Percentiles rank a stretch among this genome's conserved stretches.
Evolutionary conservation across 108 stramenopile species (phyloP).

Genomic region (Cyclotella kingstonii): DNA sequence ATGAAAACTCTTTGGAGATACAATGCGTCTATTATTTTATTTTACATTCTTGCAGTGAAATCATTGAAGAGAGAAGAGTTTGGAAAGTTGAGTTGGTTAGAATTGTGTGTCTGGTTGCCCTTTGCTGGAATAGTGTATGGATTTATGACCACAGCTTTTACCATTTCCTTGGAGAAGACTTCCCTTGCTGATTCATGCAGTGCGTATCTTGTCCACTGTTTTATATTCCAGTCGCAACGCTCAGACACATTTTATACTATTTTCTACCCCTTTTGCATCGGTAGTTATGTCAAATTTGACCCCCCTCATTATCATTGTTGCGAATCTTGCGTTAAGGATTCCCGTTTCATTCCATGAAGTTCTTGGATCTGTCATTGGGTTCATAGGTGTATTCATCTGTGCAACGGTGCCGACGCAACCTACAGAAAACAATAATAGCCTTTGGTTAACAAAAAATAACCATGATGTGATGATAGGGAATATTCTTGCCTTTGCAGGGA

Average conservation of each 20-base stretch:
- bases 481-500: conserved; percentile 47
- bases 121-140: conserved; percentile 44
- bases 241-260: too few relatives aligned
- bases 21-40: conserved; percentile 39
- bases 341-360: conserved; percentile 44
- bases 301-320: conserved; percentile 51
- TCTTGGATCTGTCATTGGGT: conserved; percentile 54
- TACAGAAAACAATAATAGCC: too few relatives aligned
- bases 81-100: conserved; percentile 32
- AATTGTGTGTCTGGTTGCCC: conserved; percentile 46
- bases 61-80: conserved; percentile 33
- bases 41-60: conserved; percentile 23
- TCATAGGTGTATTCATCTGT: conserved; percentile 57
- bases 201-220: background rate
- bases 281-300: conserved; percentile 25
- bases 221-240: too few relatives aligned
- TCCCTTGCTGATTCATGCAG: conserved; percentile 59
- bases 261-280: too few relatives aligned
- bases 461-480: conserved; percentile 44
- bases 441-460: too few relatives aligned
- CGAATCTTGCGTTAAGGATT: conserved; percentile 44
- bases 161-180: conserved; percentile 49
- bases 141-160: conserved; percentile 44
- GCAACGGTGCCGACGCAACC: conserved; percentile 7
- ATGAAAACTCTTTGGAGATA: conserved; percentile 67